A percentile compares a stretch with the other conserved stretches of the same genome.
Conservation (phyloP, 306 rosid genomes). For the Sicyos edulis region DNA sequence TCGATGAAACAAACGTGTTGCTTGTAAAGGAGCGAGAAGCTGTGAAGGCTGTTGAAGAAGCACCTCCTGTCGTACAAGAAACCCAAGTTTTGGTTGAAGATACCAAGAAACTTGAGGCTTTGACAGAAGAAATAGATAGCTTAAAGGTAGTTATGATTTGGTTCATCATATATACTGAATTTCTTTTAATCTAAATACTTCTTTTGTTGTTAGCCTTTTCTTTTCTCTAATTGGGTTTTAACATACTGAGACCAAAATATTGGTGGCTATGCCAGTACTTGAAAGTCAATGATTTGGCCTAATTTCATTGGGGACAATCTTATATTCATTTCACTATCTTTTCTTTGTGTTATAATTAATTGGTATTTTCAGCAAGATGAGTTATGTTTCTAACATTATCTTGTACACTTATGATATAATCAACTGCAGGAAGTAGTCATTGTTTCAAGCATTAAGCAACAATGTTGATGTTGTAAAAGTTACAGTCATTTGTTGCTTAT, state of each 20-base stretch:
- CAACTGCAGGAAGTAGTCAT: not conserved
- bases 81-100: slow-evolving; percentile 89
- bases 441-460: slow-evolving; percentile 2
- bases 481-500: slow-evolving; percentile 8
- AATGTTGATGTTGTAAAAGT: not conserved
- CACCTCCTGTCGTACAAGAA: slow-evolving; percentile 92
- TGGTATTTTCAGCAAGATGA: not conserved
- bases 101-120: slow-evolving; percentile 71
- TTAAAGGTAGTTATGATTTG: slow-evolving; percentile 54
- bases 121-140: slow-evolving; percentile 66
- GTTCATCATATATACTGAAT: not conserved
- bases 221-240: not conserved
- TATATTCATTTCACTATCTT: not conserved
- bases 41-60: slow-evolving; percentile 77
- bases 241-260: not conserved
- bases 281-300: slow-evolving; percentile 9
- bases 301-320: not conserved
- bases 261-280: slow-evolving; percentile 14
- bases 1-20: slow-evolving; percentile 79
- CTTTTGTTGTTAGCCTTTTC: not conserved
- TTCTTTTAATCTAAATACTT: not conserved
- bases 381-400: not conserved
- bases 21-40: slow-evolving; percentile 76
- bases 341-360: not conserved
- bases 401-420: not conserved